Evolutionary conservation across 2,329 filamentous ascomycete species (phyloP), one percentile per base, ranked within the genome.

Genomic region (Pestalotiopsis sp.): DNA sequence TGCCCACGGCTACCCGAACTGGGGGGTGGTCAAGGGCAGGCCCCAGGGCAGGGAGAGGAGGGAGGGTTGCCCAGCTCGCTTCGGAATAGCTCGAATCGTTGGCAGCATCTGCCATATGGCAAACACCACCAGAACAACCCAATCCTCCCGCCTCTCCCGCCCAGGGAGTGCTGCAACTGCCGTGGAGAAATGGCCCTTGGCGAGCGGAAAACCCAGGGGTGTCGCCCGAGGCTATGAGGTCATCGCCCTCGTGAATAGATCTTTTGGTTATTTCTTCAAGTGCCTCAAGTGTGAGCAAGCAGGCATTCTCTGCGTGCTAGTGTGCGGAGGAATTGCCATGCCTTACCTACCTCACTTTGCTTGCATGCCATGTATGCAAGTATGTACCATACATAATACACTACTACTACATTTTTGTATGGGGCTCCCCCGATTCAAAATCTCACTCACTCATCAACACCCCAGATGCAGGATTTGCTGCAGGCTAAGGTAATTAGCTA

Each of bases 381-480:
- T n/a, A 52, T 52, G 45, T 52, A 52, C 45, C 7, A 45, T n/a
- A 45, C 17, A 17, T n/a, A 45, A 45, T 45, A n/a, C 41, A n/a
- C 41, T 52, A n/a, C 45, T 52, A 31, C 27, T 31, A 31, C 45
- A 52, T 52, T 52, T 52, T 13, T 45, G 40, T 45, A 45, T 17
- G 40, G 40, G 40, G 27, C 27, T 31, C 27, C 9, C 14, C 40
- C 40, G 14, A 52, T n/a, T 52, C 45, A 52, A 52, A 52, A 52
- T 52, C 45, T 52, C 45, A 52, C 45, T 31, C 27, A 31, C 27
- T 31, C 27, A 31, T 31, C 27, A 31, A 31, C 45, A 52, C 45
- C 17, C 45, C 45, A 52, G 41, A n/a, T 65, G 62, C 62, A 65
- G 62, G 14, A 52, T n/a, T 9, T 52, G 45, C 45, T 52, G 38